A percentile compares a stretch with the other conserved stretches of the same genome.
These are phyloP conservation scores for Selaginella tamariscina DNA, from an alignment of 75 land plant species.

Conservation along the genomic window DNA sequence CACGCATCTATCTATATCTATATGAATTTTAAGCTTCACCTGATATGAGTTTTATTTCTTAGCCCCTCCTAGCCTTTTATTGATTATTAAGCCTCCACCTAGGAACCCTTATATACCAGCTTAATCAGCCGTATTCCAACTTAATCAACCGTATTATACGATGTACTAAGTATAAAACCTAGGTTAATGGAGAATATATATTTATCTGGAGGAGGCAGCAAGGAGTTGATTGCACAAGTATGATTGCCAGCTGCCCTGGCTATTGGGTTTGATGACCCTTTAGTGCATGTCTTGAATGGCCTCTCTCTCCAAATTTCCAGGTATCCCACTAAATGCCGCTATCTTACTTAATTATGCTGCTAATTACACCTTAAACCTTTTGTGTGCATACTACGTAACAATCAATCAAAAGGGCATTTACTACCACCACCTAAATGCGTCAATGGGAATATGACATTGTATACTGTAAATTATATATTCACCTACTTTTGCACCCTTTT, in stretches of 20 bases:
- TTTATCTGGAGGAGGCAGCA: not conserved
- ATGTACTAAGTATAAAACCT: not conserved
- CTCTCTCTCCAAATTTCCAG: slow-evolving; percentile 3
- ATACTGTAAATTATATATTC: no score
- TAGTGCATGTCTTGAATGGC: not conserved
- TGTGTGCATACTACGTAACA: not conserved
- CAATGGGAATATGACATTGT: no score
- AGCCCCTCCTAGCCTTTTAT: not conserved
- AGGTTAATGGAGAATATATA: not conserved
- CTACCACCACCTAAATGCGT: not conserved
- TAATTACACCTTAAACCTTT: not conserved
- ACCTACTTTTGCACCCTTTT: no score
- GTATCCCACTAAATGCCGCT: not conserved
- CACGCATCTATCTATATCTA: not conserved
- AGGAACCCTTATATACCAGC: not conserved
- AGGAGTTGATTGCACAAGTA: not conserved
- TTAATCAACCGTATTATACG: not conserved
- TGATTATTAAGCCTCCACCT: not conserved
- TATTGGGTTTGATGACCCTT: slow-evolving; percentile 3
- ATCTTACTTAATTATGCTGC: not conserved
- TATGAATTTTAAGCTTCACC: not conserved
- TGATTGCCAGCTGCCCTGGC: slow-evolving; percentile 4
- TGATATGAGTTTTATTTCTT: not conserved
- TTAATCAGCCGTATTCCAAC: not conserved
- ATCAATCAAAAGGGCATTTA: no score